Conservation (phyloP, 2,329 filamentous ascomycete genomes). For the Akanthomyces uredinophilus region DNA sequence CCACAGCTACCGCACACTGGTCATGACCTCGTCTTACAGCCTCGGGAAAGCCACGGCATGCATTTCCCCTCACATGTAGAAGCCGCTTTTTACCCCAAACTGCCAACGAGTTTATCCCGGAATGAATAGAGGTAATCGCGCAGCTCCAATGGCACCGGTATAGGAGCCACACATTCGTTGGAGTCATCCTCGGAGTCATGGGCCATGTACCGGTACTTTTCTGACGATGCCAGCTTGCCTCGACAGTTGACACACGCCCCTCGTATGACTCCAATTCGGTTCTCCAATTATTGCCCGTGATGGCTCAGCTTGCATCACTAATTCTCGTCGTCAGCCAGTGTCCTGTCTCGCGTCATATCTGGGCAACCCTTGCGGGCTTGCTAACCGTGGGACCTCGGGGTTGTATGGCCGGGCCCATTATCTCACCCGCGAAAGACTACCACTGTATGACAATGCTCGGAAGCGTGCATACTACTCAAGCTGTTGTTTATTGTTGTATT, state of each 20-base stretch:
- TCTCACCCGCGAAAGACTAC: neutral
- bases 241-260: neutral
- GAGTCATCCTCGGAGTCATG: constrained; percentile 4
- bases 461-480: neutral
- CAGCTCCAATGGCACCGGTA: neutral
- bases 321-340: neutral
- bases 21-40: neutral
- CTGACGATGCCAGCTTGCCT: neutral
- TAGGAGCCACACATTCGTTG: neutral
- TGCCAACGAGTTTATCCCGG: constrained; percentile 10
- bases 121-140: neutral
- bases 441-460: too few relatives aligned
- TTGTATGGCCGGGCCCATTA: neutral
- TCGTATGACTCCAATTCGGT: neutral
- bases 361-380: neutral
- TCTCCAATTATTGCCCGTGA: neutral
- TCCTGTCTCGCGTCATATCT: constrained; percentile 6
- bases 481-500: neutral
- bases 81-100: constrained; percentile 7
- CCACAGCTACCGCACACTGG: neutral
- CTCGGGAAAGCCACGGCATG: neutral
- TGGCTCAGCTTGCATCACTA: constrained; percentile 2
- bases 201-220: constrained; percentile 3
- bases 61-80: neutral
- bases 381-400: neutral